These are phyloP conservation scores for Aspergillus novoparasiticus DNA, from an alignment of 2,329 filamentous ascomycete species.

Conservation along the genomic window DNA sequence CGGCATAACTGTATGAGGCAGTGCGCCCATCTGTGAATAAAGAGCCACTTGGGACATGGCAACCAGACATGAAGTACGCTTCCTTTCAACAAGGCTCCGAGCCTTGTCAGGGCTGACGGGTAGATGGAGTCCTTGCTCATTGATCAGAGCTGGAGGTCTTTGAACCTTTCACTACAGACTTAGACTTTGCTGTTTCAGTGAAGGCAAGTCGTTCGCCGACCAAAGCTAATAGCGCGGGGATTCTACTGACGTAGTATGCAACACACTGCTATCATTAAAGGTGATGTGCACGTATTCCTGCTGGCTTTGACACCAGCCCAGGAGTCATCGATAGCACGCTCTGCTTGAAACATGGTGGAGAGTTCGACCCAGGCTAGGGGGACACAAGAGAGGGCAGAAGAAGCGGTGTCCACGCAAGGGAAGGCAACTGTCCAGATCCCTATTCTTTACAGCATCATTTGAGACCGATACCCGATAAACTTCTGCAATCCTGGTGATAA, in stretches of 20 bases:
- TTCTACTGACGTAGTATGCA: neutral
- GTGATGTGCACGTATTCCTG: neutral
- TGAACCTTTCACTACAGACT: neutral
- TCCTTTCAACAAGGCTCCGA: neutral
- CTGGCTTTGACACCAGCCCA: neutral
- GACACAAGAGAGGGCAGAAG: neutral
- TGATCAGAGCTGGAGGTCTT: neutral
- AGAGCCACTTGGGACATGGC: neutral
- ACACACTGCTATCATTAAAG: neutral
- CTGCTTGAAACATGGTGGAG: neutral
- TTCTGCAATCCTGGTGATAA: neutral
- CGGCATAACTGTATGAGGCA: neutral
- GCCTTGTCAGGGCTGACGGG: neutral
- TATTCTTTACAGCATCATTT: neutral
- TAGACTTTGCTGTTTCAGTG: neutral
- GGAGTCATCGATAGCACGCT: neutral
- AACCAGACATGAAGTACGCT: neutral
- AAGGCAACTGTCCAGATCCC: neutral
- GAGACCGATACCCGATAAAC: neutral
- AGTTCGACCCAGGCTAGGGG: neutral
- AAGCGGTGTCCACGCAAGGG: conserved; percentile 4
- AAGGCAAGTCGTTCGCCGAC: neutral
- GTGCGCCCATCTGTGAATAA: no score
- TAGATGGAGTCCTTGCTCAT: neutral
- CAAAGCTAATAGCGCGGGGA: neutral